Evolutionary conservation across 2,329 filamentous ascomycete genomes (phyloP).

Genomic region (Monilinia polystroma): DNA sequence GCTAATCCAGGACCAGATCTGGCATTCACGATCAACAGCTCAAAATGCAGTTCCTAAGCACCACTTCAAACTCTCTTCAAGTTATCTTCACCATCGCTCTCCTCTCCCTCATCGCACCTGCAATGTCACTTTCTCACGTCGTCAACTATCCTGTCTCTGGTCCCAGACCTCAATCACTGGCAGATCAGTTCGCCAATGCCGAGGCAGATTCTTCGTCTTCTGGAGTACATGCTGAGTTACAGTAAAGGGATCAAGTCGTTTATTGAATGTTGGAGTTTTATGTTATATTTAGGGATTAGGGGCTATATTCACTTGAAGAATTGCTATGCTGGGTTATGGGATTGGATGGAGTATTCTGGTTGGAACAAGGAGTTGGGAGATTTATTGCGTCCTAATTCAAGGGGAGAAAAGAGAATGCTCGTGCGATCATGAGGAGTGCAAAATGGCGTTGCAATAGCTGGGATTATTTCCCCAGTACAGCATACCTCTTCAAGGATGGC

Average conservation of each 20-base stretch:
- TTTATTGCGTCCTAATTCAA: no score
- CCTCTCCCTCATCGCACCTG: neutral
- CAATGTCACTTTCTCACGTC: neutral
- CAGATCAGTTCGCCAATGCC: neutral
- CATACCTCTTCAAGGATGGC: neutral
- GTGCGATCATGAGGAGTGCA: no score
- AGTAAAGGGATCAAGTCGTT: neutral
- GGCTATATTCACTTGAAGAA: neutral
- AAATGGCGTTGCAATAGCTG: no score
- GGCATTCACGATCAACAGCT: neutral
- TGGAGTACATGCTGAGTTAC: neutral
- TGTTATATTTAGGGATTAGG: neutral
- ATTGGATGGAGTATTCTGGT: no score
- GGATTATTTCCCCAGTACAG: neutral
- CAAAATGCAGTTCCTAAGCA: neutral
- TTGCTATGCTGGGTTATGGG: no score
- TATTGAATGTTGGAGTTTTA: neutral
- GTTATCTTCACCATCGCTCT: neutral
- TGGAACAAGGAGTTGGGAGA: no score
- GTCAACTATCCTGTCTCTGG: slow-evolving; percentile 7
- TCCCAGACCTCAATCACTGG: neutral
- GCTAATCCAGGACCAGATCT: neutral
- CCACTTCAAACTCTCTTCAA: neutral
- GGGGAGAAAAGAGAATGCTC: no score
- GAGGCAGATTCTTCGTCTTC: neutral